Percentiles rank a stretch among this genome's conserved stretches.
phyloP scores from a whole-genome alignment of 257 asterid genomes.

The Pogostemon cablin region DNA sequence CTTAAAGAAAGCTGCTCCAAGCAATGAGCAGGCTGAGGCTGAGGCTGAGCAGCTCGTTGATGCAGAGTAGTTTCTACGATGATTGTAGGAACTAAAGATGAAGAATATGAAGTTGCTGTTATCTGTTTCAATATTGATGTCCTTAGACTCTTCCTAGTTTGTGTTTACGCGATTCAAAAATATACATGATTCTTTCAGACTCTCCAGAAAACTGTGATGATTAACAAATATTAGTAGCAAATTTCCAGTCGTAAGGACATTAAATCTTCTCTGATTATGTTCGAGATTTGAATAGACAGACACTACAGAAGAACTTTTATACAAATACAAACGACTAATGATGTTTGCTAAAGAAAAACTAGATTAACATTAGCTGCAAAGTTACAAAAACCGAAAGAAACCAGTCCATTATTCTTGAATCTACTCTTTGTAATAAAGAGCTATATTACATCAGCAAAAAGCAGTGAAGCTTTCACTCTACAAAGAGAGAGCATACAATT shows the following conservation, averaged over 20 bases:
- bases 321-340: background rate
- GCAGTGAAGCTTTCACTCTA: too few species aligned
- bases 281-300: background rate
- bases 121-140: constrained; percentile 8
- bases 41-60: constrained; percentile 1
- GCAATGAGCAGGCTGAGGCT: constrained; percentile 25
- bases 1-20: constrained; percentile 51
- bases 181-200: background rate
- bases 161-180: background rate
- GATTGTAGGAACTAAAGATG: constrained; percentile 16
- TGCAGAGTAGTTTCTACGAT: background rate
- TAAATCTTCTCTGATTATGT: background rate
- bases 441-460: too few species aligned
- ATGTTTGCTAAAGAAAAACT: background rate
- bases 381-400: background rate
- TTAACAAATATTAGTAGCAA: background rate
- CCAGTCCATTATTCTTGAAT: background rate
- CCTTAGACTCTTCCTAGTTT: background rate
- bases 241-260: background rate
- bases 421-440: too few species aligned
- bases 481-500: too few species aligned
- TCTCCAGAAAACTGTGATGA: background rate
- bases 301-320: background rate
- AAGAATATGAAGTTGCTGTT: constrained; percentile 27
- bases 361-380: background rate